A percentile compares a stretch with the other conserved stretches of the same genome.
These are phyloP conservation scores for Exobasidium rhododendri DNA, from an alignment of 1,284 basidiomycete genomes.

Conservation along the genomic window DNA sequence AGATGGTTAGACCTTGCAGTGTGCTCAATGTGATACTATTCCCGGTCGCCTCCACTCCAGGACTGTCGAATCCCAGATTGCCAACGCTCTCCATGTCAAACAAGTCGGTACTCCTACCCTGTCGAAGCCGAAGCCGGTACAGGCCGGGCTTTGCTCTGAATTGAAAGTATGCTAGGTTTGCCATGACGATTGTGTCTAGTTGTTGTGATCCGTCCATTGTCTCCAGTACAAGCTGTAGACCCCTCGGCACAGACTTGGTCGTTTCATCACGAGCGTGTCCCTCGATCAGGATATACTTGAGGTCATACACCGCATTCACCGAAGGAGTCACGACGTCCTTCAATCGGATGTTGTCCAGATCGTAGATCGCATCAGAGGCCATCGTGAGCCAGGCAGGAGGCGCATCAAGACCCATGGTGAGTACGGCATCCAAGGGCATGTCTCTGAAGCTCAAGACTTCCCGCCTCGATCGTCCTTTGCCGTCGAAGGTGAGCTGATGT, in stretches of 20 bases:
- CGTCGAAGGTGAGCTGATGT: slow-evolving; percentile 66
- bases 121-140: slow-evolving; percentile 75
- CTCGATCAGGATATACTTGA: slow-evolving; percentile 87
- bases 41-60: slow-evolving; percentile 61
- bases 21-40: slow-evolving; percentile 62
- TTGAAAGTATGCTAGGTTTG: slow-evolving; percentile 92
- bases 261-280: slow-evolving; percentile 79
- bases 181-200: slow-evolving; percentile 67
- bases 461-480: slow-evolving; percentile 61
- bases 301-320: slow-evolving; percentile 78
- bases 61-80: slow-evolving; percentile 73
- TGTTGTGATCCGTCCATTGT: slow-evolving; percentile 30
- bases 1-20: slow-evolving; percentile 82
- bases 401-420: slow-evolving; percentile 86
- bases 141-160: slow-evolving; percentile 84
- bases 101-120: slow-evolving; percentile 75
- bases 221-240: slow-evolving; percentile 57
- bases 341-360: slow-evolving; percentile 92
- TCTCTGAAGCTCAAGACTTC: slow-evolving; percentile 28
- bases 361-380: slow-evolving; percentile 80
- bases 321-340: slow-evolving; percentile 60
- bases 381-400: slow-evolving; percentile 87
- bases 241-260: slow-evolving; percentile 74
- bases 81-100: slow-evolving; percentile 74
- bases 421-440: slow-evolving; percentile 67